Conservation (phyloP, 371 early-diverging fungal species). For the Mucor sp. region DNA sequence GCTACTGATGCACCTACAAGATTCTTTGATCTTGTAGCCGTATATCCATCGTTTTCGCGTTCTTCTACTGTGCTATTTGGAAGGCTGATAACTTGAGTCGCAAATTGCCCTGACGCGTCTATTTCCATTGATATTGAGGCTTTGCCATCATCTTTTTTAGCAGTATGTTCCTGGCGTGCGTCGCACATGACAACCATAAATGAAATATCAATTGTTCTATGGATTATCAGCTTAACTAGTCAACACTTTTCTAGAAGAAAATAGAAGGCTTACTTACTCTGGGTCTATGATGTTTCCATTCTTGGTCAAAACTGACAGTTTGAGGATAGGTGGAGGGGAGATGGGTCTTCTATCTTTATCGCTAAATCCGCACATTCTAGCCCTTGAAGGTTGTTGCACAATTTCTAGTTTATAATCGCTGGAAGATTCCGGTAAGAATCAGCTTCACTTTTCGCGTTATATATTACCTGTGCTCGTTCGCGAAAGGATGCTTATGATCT, state of each 20-base stretch:
- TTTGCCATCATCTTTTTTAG: constrained; percentile 53
- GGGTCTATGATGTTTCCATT: constrained; percentile 36
- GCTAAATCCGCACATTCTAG: constrained; percentile 87
- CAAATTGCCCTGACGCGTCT: background rate
- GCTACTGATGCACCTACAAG: constrained; percentile 76
- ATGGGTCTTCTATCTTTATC: constrained; percentile 70
- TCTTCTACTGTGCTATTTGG: background rate
- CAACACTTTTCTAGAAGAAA: background rate
- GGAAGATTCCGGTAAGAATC: background rate
- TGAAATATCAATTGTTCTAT: constrained; percentile 56
- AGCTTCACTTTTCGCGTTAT: background rate
- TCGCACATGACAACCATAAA: constrained; percentile 66
- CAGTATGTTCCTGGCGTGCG: constrained; percentile 49
- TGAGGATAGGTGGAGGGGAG: constrained; percentile 60
- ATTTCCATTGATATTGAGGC: background rate
- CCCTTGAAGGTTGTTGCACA: constrained; percentile 77
- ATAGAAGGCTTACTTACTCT: constrained; percentile 28
- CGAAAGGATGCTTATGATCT: background rate
- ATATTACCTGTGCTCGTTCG: background rate
- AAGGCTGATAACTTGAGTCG: constrained; percentile 12
- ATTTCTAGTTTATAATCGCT: constrained; percentile 29
- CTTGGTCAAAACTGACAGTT: constrained; percentile 31
- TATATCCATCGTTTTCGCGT: constrained; percentile 17
- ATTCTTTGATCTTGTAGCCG: constrained; percentile 52
- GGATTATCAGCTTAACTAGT: background rate